Conservation (phyloP, 2,329 filamentous ascomycete genomes). For the Trichoderma endophyticum region DNA sequence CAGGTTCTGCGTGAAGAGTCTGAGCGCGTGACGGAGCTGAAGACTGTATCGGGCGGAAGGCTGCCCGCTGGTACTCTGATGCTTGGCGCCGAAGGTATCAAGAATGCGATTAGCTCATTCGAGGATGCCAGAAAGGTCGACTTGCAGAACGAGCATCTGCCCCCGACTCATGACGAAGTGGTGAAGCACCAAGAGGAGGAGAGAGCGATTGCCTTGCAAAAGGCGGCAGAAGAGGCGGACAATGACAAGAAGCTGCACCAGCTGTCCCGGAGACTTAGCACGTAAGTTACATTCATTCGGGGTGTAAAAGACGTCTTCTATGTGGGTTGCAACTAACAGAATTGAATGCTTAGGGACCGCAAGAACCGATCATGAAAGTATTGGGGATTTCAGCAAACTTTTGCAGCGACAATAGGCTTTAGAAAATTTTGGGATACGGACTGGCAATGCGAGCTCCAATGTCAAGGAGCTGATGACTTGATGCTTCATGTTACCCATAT, state of each 20-base stretch:
- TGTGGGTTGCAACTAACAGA: conserved; percentile 9
- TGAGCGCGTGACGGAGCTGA: conserved; percentile 93
- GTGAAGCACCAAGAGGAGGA: conserved; percentile 78
- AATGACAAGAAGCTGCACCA: conserved; percentile 86
- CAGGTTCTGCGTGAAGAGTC: conserved; percentile 97
- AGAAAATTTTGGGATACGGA: conserved; percentile 14
- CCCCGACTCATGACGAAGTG: conserved; percentile 90
- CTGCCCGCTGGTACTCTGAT: conserved; percentile 94
- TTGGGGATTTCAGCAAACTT: background rate
- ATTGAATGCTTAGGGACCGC: conserved; percentile 26
- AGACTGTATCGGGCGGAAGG: conserved; percentile 90
- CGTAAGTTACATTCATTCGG: conserved; percentile 50
- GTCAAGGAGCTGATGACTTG: conserved; percentile 16
- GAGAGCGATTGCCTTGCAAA: conserved; percentile 76
- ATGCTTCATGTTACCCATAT: conserved; percentile 17
- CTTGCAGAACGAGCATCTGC: conserved; percentile 90
- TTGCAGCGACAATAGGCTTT: conserved; percentile 13
- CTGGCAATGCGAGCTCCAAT: conserved; percentile 8
- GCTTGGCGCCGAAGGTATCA: conserved; percentile 97
- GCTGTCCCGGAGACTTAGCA: conserved; percentile 88
- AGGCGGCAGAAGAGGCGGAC: conserved; percentile 83
- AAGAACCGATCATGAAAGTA: conserved; percentile 27
- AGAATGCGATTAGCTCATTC: conserved; percentile 94
- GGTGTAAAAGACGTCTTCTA: background rate
- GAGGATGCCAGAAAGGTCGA: conserved; percentile 97